phyloP scores from a whole-genome alignment of 129 eudicot genomes.

The Tagetes patula region DNA sequence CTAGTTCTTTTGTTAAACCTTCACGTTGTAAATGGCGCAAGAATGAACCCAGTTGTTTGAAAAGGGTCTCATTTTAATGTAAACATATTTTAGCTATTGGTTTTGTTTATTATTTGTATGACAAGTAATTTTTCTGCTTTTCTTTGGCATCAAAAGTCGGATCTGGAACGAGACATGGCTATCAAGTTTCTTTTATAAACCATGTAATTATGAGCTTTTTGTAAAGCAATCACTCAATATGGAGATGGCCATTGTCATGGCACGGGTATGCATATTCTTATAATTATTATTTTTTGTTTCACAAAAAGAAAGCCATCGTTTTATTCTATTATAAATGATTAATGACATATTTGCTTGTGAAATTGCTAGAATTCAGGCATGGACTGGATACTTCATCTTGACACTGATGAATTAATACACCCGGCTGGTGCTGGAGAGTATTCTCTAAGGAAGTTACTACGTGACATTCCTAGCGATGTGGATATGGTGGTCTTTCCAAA shows the following conservation, averaged over 20 bases:
- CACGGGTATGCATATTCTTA: conserved; percentile 61
- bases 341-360: conserved; percentile 20
- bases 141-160: conserved; percentile 53
- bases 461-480: conserved; percentile 78
- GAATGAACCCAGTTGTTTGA: not conserved
- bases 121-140: conserved; percentile 23
- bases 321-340: not conserved
- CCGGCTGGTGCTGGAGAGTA: conserved; percentile 95
- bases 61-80: not conserved
- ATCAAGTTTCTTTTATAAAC: conserved; percentile 93
- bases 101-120: conserved; percentile 9
- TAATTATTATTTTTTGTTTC: not conserved
- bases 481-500: conserved; percentile 97
- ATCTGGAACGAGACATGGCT: conserved; percentile 99
- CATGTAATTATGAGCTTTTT: conserved; percentile 93
- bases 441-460: conserved; percentile 75
- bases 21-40: not conserved
- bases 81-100: not conserved
- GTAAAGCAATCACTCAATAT: conserved; percentile 92
- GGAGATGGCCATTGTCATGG: conserved; percentile 99
- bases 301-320: not conserved
- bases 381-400: conserved; percentile 99
- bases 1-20: not conserved
- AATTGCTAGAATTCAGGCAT: conserved; percentile 67
- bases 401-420: conserved; percentile 91